Evolutionary conservation across 768 basidiomycete genomes (phyloP).

Genomic region (Tricholoma terreum): DNA sequence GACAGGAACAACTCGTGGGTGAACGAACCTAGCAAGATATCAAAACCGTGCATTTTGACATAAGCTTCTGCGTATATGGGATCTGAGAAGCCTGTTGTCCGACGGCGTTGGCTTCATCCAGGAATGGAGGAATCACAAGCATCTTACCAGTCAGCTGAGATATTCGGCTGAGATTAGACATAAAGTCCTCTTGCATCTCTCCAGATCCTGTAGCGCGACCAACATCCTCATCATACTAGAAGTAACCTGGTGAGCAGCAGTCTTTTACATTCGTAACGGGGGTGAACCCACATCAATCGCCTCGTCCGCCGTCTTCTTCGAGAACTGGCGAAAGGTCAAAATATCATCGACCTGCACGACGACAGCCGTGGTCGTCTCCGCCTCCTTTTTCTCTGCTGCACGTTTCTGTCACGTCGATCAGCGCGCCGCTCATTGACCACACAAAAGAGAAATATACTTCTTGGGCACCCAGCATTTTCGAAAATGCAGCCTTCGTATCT

Average conservation of each 20-base stretch:
- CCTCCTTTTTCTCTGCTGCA: slow-evolving; percentile 85
- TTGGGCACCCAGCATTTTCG: slow-evolving; percentile 93
- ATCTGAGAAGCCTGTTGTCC: slow-evolving; percentile 81
- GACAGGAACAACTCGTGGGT: not conserved
- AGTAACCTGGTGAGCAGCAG: slow-evolving; percentile 4
- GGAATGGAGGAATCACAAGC: too few species aligned
- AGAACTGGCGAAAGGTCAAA: slow-evolving; percentile 90
- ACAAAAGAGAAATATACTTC: slow-evolving; percentile 55
- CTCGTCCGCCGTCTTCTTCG: slow-evolving; percentile 84
- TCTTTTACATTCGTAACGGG: not conserved
- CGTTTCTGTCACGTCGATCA: slow-evolving; percentile 57
- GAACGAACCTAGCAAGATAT: slow-evolving; percentile 79
- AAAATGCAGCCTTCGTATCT: slow-evolving; percentile 89
- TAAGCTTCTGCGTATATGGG: slow-evolving; percentile 98
- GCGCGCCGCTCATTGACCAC: not conserved
- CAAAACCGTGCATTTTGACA: slow-evolving; percentile 97
- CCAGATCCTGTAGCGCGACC: slow-evolving; percentile 83
- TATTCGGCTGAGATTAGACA: slow-evolving; percentile 90
- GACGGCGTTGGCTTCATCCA: not conserved
- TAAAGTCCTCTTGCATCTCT: slow-evolving; percentile 87
- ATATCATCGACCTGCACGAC: slow-evolving; percentile 93
- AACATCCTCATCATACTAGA: slow-evolving; percentile 84
- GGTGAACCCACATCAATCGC: slow-evolving; percentile 58
- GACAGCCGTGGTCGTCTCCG: slow-evolving; percentile 61
- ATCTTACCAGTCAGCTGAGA: slow-evolving; percentile 83